Base-by-base conservation (phyloP, 805 yeast genomes). In the Ogataea nitratoaversa region DNA sequence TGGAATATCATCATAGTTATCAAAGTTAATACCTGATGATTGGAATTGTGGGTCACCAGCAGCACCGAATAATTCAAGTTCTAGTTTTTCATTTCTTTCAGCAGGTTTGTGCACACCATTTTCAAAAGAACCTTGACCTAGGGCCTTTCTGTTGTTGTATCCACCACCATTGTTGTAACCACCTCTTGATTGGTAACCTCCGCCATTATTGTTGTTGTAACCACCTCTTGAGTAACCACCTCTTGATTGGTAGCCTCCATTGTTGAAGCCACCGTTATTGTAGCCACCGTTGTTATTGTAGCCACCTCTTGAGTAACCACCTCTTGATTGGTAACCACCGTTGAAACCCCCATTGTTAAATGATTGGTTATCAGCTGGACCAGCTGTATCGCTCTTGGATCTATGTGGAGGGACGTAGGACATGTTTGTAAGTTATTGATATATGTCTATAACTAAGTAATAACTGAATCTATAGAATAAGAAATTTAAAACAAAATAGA, bases 1-100 rank as follows among this genome's bases (percentile, higher is more conserved):
- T 46, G 99, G 99, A 50, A 93, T 93, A 44, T 95, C 98, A 65
- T 93, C 99, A 68, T 93, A 93, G 74, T 87, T 89, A 67, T 95
- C 99, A 60, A 93, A 93, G 72, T 93, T 93, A 70, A 93, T 93
- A 76, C 99, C 99, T 29, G 96, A 84, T 38, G 95, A 81, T 72
- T 86, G 96, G 71, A 82, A 79, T 30, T 62, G 58, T 54, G 88
- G 74, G 57, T 82, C 95, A 40, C 82, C 87, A 38, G 74, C 74
- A 36, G 75, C 71, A 57, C 99, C 99, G 56, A 85, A 95, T 47
- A 93, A 72, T 58, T 87, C 89, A 42, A 72, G 54, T 70, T 93
- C 99, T 51, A 82, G 57, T 43, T 71, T 70, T 56, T 76, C 78
- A 65, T 85, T 84, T 50, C 68, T 73, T 41, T 80, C 75, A 46